These are phyloP conservation scores for Metschnikowia aberdeeniae DNA, from an alignment of 805 yeast species.

Conservation along the genomic window DNA sequence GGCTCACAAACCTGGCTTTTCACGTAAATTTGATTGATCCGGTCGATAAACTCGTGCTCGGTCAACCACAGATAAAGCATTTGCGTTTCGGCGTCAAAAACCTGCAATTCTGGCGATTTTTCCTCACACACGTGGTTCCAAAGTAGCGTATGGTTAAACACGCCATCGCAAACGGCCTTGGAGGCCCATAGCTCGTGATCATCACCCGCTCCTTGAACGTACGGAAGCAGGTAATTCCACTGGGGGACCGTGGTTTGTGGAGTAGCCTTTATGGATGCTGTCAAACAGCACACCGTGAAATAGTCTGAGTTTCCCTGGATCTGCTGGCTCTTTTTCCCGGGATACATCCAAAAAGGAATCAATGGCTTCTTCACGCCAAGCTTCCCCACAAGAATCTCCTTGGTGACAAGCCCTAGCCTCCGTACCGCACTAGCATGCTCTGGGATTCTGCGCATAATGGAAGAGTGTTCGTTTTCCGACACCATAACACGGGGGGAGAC, in stretches of 20 bases:
- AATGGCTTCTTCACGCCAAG: slow-evolving; percentile 43
- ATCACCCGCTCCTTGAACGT: slow-evolving; percentile 93
- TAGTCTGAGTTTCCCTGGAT: neutral
- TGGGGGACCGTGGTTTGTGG: slow-evolving; percentile 8
- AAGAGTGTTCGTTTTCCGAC: slow-evolving; percentile 51
- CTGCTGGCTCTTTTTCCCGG: slow-evolving; percentile 31
- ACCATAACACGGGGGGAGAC: slow-evolving; percentile 52
- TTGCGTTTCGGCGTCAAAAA: slow-evolving; percentile 22
- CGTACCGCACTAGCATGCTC: slow-evolving; percentile 43
- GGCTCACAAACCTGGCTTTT: neutral
- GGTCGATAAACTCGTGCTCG: slow-evolving; percentile 22
- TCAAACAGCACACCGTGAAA: slow-evolving; percentile 14
- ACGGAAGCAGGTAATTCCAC: slow-evolving; percentile 28
- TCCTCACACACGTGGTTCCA: slow-evolving; percentile 42
- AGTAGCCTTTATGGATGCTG: slow-evolving; percentile 10
- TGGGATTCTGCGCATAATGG: slow-evolving; percentile 48
- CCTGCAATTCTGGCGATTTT: slow-evolving; percentile 7
- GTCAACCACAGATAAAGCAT: slow-evolving; percentile 20
- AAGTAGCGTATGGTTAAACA: slow-evolving; percentile 49
- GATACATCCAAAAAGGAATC: slow-evolving; percentile 68
- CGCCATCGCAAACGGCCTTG: slow-evolving; percentile 36
- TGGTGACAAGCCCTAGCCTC: slow-evolving; percentile 37
- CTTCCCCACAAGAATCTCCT: slow-evolving; percentile 23
- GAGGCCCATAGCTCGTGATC: slow-evolving; percentile 83
- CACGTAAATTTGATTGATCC: slow-evolving; percentile 15